Conservation (phyloP, 805 yeast genomes). For the Yarrowia porcina region DNA sequence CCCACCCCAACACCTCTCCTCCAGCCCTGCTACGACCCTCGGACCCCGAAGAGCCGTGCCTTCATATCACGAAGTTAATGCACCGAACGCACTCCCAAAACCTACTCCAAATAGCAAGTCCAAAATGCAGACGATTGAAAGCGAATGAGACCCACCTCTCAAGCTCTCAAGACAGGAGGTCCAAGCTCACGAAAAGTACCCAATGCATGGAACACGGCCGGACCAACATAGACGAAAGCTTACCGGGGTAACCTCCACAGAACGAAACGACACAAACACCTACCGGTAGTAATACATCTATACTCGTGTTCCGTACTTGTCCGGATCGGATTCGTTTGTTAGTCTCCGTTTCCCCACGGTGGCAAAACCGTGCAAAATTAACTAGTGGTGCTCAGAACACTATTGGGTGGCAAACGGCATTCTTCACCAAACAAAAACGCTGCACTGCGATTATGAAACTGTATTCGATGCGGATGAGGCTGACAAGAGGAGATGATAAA, state of each 20-base stretch:
- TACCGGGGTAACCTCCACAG: no score
- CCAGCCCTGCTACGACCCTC: neutral
- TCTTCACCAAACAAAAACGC: conserved; percentile 4
- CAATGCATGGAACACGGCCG: no score
- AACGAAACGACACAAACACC: no score
- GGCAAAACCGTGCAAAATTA: neutral
- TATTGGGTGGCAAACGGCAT: conserved; percentile 19
- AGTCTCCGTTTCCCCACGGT: neutral
- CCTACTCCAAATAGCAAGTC: conserved; percentile 19
- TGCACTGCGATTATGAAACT: neutral
- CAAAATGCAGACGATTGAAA: no score
- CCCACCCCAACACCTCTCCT: neutral
- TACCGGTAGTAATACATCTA: no score
- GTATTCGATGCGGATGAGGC: neutral
- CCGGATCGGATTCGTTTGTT: neutral
- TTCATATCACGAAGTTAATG: conserved; percentile 15
- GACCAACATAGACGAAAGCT: no score
- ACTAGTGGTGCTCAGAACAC: neutral
- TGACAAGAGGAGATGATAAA: neutral
- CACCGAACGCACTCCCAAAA: conserved; percentile 1
- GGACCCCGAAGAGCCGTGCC: conserved; percentile 23
- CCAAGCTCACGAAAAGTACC: no score
- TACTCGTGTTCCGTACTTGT: no score
- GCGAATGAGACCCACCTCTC: no score
- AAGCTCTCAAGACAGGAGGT: no score